Base-by-base conservation (phyloP, 2,329 filamentous ascomycete species). In the Arthrinium puccinioides region DNA sequence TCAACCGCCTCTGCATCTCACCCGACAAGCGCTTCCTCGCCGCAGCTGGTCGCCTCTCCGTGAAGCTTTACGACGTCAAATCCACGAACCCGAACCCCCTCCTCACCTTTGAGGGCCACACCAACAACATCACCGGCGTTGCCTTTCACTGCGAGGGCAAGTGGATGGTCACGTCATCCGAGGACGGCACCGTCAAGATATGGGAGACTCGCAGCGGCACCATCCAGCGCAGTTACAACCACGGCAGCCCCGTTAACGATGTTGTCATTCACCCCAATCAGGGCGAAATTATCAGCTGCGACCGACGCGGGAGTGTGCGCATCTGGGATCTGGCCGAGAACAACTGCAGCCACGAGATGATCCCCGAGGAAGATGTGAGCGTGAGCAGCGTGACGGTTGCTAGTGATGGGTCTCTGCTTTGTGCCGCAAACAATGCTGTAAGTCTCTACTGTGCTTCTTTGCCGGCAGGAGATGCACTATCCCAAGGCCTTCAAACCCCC, bases 251-350 rank as follows among this genome's bases (percentile, higher is more conserved):
- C 0, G 92, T 90, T 36, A 98, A 96, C 55, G 92, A 98, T 61
- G 92, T 98, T 8, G 92, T 97, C n/a, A 98, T 98, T 39, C 92
- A 98, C 60, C 92, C 92, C 0, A 98, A 98, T 57, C 92, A 98
- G 66, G 92, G 90, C 42, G 92, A 98, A 67, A 83, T 98, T 44
- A 95, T 98, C 55, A 94, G 87, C 59, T 96, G 90, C 59, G 92
- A 98, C 59, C 80, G 90, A 23, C 82, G 84, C 32, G 92, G 92
- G 32, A 94, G 88, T 59, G 87, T 98, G 42, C 74, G 90, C 27
- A 85, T 98, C 45, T 98, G 92, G 92, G 92, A 98, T 55, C 64
- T 98, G 39, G 88, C 88, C 8, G 89, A 97, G 72, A 97, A 96
- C 58, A 94, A 88, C 53, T 98, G 92, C 69, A 89, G 86, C 0